These are phyloP conservation scores for Macrophomina pseudophaseolina DNA, from an alignment of 2,329 filamentous ascomycete genomes.

Conservation along the genomic window DNA sequence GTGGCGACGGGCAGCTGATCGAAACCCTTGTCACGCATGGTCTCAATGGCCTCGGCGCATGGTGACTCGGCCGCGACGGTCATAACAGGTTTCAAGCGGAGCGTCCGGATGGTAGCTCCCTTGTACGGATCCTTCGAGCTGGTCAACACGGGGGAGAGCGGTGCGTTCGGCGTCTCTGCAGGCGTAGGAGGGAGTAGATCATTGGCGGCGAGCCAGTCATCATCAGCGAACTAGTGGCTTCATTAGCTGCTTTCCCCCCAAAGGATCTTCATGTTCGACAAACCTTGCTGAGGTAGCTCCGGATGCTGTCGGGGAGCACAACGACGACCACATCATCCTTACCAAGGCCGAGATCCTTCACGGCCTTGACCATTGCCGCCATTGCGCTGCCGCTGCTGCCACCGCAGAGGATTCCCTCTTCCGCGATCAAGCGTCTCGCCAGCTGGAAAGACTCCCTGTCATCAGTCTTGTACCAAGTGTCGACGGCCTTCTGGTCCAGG, in stretches of 20 bases:
- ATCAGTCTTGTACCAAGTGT: constrained; percentile 98
- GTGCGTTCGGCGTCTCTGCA: constrained; percentile 46
- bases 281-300: constrained; percentile 92
- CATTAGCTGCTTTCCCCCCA: neutral
- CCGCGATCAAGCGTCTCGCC: constrained; percentile 86
- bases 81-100: constrained; percentile 92
- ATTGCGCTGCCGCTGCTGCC: constrained; percentile 94
- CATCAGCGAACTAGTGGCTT: constrained; percentile 78
- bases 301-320: constrained; percentile 91
- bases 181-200: constrained; percentile 75
- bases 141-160: constrained; percentile 39
- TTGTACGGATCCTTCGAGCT: constrained; percentile 70
- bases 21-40: constrained; percentile 97
- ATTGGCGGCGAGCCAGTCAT: constrained; percentile 98
- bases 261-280: constrained; percentile 16
- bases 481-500: constrained; percentile 76
- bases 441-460: constrained; percentile 90
- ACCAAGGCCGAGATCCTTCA: constrained; percentile 75
- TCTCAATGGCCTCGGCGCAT: constrained; percentile 90
- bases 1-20: constrained; percentile 93
- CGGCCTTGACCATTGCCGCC: constrained; percentile 76
- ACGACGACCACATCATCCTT: constrained; percentile 90
- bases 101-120: constrained; percentile 77
- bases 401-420: constrained; percentile 92
- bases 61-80: constrained; percentile 73